These are phyloP conservation scores for Hondaea fermentalgiana DNA, from an alignment of 108 stramenopile species.

Conservation along the genomic window DNA sequence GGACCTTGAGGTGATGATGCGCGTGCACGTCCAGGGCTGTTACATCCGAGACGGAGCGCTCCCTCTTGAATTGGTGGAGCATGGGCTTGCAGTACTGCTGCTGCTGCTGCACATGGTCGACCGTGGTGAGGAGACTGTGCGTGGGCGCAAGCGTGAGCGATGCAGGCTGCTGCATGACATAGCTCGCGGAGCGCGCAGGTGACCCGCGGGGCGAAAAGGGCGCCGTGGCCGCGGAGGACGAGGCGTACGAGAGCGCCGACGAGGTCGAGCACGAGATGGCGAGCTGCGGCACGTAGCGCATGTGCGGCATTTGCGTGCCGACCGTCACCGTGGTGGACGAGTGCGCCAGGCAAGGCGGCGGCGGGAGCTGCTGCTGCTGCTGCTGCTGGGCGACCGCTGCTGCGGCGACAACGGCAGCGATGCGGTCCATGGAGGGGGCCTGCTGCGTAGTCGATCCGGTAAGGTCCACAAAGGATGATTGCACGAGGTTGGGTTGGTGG, in stretches of 20 bases:
- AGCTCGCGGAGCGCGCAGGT: neutral
- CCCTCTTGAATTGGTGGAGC: neutral
- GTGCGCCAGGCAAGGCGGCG: neutral
- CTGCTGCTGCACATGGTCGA: neutral
- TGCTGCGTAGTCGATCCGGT: too few relatives aligned
- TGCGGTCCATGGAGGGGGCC: neutral
- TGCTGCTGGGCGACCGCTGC: neutral
- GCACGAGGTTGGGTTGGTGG: neutral
- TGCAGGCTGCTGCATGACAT: neutral
- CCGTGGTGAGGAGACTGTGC: neutral
- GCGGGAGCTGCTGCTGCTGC: neutral
- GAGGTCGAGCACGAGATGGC: conserved; percentile 20
- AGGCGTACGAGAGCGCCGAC: neutral
- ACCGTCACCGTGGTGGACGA: neutral
- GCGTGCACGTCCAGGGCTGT: neutral
- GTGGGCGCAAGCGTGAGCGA: neutral
- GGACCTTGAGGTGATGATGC: neutral
- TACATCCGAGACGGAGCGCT: neutral
- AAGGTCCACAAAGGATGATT: neutral
- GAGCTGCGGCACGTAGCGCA: neutral
- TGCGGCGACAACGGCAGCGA: neutral
- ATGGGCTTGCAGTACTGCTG: neutral
- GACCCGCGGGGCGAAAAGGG: neutral
- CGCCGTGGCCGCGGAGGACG: neutral
- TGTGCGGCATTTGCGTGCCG: neutral